Base-by-base conservation (phyloP, 352 stramenopile species). In the Phytophthora boehmeriae region DNA sequence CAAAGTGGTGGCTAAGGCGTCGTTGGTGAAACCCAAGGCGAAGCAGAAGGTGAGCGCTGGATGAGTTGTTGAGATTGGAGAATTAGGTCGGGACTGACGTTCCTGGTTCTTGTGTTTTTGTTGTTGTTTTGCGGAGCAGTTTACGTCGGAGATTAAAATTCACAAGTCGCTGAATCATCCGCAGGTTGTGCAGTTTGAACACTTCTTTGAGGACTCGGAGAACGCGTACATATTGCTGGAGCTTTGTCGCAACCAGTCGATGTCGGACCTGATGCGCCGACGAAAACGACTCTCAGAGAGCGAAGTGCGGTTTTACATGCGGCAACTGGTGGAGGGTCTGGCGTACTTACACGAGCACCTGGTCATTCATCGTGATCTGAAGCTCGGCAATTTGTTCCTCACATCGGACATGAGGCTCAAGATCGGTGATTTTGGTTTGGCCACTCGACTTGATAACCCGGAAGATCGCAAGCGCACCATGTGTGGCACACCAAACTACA, bases 171-270 rank as follows among this genome's bases (percentile, higher is more conserved):
- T 99, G 49, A 89, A 97, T 51, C 97, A 99, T 66, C 70, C 78
- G 11, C 85, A 98, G 52, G 79, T 99, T 55, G 98, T 98, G 22
- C 89, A 98, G 65, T 99, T 99, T 71, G 96, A 99, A 49, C 96
- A 98, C 54, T 99, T 98, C 71, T 99, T 99, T 73, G 97, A 99
- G 67, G 97, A 99, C 74, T 76, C 89, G 20, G 83, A 96, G 30
- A 98, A 99, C 63, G 94, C 93, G 51, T 99, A 99, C 74, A 98
- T 99, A 36, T 73, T 99, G 32, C 78, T 99, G 0, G 97, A 99
- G 70, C 78, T 99, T 9, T 99, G 97, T 71, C 77, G 93, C 39
- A 99, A 99, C 57, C 88, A 96, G 83, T 98, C 90, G 25, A 80
- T 99, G 59, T 98, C 97, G 22, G 97, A 99, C 62, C 80, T 99